Evolutionary conservation across 2,329 filamentous ascomycete species (phyloP).

Genomic region (Pseudodiploospora longispora): DNA sequence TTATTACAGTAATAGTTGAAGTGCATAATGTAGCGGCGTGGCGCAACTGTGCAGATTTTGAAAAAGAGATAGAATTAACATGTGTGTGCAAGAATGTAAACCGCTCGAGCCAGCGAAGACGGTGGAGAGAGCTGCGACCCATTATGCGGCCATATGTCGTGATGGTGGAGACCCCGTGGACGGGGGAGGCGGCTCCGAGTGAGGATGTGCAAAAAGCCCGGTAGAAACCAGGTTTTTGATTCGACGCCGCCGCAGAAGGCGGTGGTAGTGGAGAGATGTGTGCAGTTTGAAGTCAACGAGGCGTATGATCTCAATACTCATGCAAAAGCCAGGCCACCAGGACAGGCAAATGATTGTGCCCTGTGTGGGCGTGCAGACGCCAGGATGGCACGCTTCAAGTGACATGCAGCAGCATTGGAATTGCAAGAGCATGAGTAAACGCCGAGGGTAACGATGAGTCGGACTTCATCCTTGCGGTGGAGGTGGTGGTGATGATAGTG

Average conservation of each 20-base stretch:
- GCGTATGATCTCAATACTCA: too few species aligned
- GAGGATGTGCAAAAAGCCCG: conserved; percentile 3
- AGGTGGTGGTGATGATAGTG: too few species aligned
- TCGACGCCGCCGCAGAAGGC: not conserved
- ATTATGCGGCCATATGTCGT: conserved; percentile 10
- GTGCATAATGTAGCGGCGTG: conserved; percentile 3
- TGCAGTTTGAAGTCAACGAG: too few species aligned
- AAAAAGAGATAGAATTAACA: not conserved
- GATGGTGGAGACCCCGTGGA: conserved; percentile 2
- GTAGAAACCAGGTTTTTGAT: conserved; percentile 10
- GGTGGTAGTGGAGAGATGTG: too few species aligned
- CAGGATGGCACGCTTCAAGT: too few species aligned
- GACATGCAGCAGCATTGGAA: too few species aligned
- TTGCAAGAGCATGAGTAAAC: too few species aligned
- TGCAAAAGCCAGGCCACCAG: too few species aligned
- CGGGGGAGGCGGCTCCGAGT: conserved; percentile 2
- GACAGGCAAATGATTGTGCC: too few species aligned
- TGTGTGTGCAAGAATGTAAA: conserved; percentile 5
- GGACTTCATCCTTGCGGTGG: too few species aligned
- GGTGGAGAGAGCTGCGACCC: conserved; percentile 7
- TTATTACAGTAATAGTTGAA: not conserved
- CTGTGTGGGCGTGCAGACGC: too few species aligned
- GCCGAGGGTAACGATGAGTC: too few species aligned
- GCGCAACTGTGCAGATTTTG: conserved; percentile 1
- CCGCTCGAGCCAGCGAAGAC: conserved; percentile 17